These are phyloP conservation scores for Euphorbia celastroides DNA, from an alignment of 441 rosid species.

Conservation along the genomic window DNA sequence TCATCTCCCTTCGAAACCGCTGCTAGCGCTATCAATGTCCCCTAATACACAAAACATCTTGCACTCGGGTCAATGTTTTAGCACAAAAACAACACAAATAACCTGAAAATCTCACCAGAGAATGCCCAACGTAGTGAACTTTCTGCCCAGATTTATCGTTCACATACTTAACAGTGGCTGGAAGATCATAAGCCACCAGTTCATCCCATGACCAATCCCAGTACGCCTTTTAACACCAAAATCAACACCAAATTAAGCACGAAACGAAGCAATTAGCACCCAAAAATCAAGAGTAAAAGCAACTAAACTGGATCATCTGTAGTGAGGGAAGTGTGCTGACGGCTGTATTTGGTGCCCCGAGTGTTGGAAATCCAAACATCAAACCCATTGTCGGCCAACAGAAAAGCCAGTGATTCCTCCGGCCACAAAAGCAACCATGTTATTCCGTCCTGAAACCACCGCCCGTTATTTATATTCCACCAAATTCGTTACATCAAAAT, in stretches of 20 bases:
- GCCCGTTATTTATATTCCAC: too few species aligned
- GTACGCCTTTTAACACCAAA: constrained; percentile 28
- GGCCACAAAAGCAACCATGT: constrained; percentile 38
- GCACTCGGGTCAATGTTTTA: too few species aligned
- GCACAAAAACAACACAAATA: constrained; percentile 51
- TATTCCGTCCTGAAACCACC: constrained; percentile 34
- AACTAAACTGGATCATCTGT: constrained; percentile 29
- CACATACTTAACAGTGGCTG: constrained; percentile 38
- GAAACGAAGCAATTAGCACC: background rate
- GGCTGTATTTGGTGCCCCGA: constrained; percentile 41
- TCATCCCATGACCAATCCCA: constrained; percentile 65
- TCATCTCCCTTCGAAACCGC: constrained; percentile 39
- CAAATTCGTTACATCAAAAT: too few species aligned
- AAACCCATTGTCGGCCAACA: constrained; percentile 42
- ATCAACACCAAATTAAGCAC: background rate
- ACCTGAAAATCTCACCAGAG: too few species aligned
- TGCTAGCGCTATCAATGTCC: constrained; percentile 45
- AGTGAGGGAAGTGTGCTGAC: constrained; percentile 28
- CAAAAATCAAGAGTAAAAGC: background rate
- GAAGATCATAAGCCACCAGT: constrained; percentile 40
- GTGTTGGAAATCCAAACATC: constrained; percentile 45
- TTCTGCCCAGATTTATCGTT: constrained; percentile 33
- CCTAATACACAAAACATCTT: constrained; percentile 19
- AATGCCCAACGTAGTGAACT: constrained; percentile 44
- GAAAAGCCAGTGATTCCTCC: constrained; percentile 34